These are phyloP conservation scores for Setomelanomma holmii DNA, from an alignment of 2,329 filamentous ascomycete species.

Conservation along the genomic window DNA sequence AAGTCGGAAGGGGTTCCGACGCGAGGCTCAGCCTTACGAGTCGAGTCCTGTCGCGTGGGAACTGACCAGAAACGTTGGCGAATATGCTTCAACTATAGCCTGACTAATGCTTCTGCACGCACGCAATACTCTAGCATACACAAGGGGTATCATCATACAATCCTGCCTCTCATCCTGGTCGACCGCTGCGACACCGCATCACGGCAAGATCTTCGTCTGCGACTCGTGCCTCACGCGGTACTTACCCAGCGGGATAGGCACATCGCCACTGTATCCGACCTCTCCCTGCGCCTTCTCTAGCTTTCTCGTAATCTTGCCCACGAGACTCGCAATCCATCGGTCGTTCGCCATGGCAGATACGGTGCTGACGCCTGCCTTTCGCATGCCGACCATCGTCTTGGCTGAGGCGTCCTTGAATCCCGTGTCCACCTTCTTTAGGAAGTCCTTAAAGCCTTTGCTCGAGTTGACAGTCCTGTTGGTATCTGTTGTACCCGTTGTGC, in stretches of 20 bases:
- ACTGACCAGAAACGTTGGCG: not conserved
- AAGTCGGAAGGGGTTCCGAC: slow-evolving; percentile 8
- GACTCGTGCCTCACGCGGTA: slow-evolving; percentile 47
- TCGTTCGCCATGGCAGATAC: slow-evolving; percentile 58
- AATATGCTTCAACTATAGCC: not conserved
- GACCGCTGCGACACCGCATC: not conserved
- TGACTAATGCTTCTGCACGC: not conserved
- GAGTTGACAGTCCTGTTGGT: slow-evolving; percentile 14
- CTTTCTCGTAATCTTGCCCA: slow-evolving; percentile 59
- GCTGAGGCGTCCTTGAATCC: slow-evolving; percentile 42
- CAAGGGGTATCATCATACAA: slow-evolving; percentile 23
- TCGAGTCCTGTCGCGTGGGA: too few relatives aligned
- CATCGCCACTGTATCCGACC: slow-evolving; percentile 58
- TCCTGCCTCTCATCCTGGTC: not conserved
- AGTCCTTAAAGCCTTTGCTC: slow-evolving; percentile 31
- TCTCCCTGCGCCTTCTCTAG: slow-evolving; percentile 59
- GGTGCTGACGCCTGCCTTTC: slow-evolving; percentile 54
- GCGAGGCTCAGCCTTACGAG: not conserved
- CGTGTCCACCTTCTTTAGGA: slow-evolving; percentile 30
- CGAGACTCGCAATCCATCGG: slow-evolving; percentile 62
- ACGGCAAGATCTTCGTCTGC: slow-evolving; percentile 46
- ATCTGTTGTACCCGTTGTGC: not conserved
- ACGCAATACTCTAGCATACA: not conserved
- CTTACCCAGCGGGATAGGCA: slow-evolving; percentile 53
- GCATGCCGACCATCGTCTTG: slow-evolving; percentile 55